A percentile compares a stretch with the other conserved stretches of the same genome.
These are phyloP conservation scores for Neurospora sp. DNA, from an alignment of 495 filamentous ascomycete genomes.

Conservation along the genomic window DNA sequence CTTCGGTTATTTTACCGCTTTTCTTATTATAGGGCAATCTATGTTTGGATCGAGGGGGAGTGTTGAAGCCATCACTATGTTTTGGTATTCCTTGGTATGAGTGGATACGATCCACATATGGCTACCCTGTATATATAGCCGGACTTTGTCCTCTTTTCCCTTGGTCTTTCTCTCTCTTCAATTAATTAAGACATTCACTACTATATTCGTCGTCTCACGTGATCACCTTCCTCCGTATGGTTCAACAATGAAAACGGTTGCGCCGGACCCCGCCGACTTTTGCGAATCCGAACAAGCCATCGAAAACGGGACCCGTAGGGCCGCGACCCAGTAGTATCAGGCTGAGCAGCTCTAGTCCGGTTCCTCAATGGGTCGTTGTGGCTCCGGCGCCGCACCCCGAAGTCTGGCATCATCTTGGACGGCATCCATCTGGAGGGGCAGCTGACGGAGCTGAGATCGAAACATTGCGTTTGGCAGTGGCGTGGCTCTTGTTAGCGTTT, in stretches of 20 bases:
- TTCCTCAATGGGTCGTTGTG: background rate
- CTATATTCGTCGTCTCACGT: too few species aligned
- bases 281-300: background rate
- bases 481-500: background rate
- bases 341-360: background rate
- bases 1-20: too few species aligned
- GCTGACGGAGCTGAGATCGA: background rate
- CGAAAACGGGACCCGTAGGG: background rate
- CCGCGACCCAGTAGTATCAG: background rate
- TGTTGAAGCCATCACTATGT: too few species aligned
- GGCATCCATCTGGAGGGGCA: background rate
- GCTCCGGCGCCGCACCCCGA: background rate
- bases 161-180: too few species aligned
- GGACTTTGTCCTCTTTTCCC: too few species aligned
- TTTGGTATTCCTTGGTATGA: too few species aligned
- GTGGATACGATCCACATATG: too few species aligned
- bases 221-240: too few species aligned
- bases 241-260: background rate
- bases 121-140: too few species aligned
- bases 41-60: too few species aligned
- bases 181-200: too few species aligned
- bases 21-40: too few species aligned
- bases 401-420: background rate
- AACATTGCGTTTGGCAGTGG: background rate
- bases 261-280: background rate